Base-by-base conservation (phyloP, 345 rosid species). In the Eucalyptus pauciflora region DNA sequence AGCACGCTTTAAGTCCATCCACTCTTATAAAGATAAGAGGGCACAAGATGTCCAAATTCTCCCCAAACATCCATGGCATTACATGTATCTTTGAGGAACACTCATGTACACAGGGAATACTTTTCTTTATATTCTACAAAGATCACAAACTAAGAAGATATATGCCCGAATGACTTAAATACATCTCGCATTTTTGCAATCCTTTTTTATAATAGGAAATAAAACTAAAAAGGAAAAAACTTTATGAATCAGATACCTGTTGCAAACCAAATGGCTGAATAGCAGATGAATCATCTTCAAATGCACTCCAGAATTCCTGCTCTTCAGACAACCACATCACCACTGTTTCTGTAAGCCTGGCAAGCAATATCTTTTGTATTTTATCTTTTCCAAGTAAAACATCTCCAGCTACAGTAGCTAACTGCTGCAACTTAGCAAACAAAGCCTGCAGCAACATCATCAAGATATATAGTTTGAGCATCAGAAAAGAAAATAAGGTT, bases 271-370 rank as follows among this genome's bases (percentile, higher is more conserved):
- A 91, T 11, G 96, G 93, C 91, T 94, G 95, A 90, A 98, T 95
- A 33, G 95, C 95, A 92, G 96, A 91, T 51, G 97, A 93, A 88
- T 94, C 93, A 91, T 98, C 96, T 92, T 96, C 99, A 50, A 98
- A 96, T 69, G 95, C 96, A 85, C 95, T 94, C 99, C 99, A 98
- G 92, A 97, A 98, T 81, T 98, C 98, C 86, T 97, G 97, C 91
- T 98, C 99, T 89, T 97, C 93, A 24, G 98, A 95, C 89, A 98
- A 90, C 99, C 99, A 97, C 90, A 98, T 98, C 69, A 98, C 92
- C 87, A 98, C 98, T 25, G 99, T 98, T 92, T 98, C 99, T 4
- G 99, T 98, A 88, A 98, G 92, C 92, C 99, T 95, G 46, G 99
- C 99, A 25, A 98, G 97, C 92, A 98, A 92, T 91, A 93, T 92